Evolutionary conservation across 192 early-diverging fungal species (phyloP), one percentile per base, ranked within the genome.

Genomic region (Coemansia sp.): DNA sequence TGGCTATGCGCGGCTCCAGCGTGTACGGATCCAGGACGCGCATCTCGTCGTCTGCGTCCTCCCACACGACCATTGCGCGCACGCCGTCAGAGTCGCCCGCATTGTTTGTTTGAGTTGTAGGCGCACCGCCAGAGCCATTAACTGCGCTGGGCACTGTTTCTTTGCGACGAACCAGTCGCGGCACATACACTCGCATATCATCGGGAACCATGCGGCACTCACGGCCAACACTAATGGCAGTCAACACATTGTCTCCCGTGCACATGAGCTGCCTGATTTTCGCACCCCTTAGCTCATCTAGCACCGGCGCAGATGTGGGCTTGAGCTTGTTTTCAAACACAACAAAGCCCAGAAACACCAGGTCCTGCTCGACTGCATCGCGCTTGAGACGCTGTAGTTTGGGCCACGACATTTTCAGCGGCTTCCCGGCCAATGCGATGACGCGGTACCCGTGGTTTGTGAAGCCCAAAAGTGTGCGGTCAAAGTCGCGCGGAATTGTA

Each of bases 311-410:
- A 0, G 95, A 95, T 4, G 88, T 89, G 3, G 91, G 87, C 66
- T 99, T 99, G 23, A 98, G 76, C 83, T 96, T 98, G 86, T 99
- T 99, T 69, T 99, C 98, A 86, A 99, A 99, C 22, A 99, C 86
- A 47, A 99, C 86, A 57, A 99, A 94, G 1, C 96, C 98, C 56
- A 99, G 74, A 74, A 98, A 99, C 3, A 87, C 77, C 52, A 99
- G 65, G 27, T 90, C 86, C 1, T 76, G 72, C 73, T 99, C 98
- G 12, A 98, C 87, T 14, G 90, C 86, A n/a, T 90, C 87, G 51
- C 98, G 90, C 66, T 76, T 67, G 22, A 83, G 76, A 50, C 89
- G 84, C 63, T 93, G 88, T 12, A 95, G 78, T 54, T 91, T 90
- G 54, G 86, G 76, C 84, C 87, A 93, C 23, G 81, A 78, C 72